These are phyloP conservation scores for Globisporangium splendens DNA, from an alignment of 352 stramenopile species.

Conservation along the genomic window DNA sequence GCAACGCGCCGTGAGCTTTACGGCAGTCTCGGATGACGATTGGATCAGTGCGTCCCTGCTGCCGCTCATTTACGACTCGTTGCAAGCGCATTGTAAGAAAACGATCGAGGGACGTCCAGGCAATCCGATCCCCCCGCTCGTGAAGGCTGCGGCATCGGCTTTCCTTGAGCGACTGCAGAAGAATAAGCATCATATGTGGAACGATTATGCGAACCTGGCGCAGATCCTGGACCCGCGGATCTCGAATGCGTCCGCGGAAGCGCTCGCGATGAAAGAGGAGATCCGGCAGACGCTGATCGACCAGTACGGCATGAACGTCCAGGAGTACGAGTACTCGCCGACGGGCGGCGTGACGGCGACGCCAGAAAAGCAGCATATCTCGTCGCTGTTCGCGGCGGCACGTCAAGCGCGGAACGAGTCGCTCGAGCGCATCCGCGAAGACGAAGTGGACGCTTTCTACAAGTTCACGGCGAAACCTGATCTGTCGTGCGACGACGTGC, in stretches of 20 bases:
- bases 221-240: conserved; percentile 14
- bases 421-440: conserved; percentile 6
- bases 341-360: too few species aligned
- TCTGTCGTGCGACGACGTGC: conserved; percentile 7
- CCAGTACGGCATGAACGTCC: conserved; percentile 4
- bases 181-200: conserved; percentile 5
- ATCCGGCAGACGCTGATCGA: conserved; percentile 7
- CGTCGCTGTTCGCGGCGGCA: conserved; percentile 8
- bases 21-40: conserved; percentile 3
- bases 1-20: background rate
- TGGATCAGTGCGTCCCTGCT: conserved; percentile 10
- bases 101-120: conserved; percentile 1
- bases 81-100: conserved; percentile 13
- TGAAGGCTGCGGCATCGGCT: background rate
- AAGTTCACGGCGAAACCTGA: conserved; percentile 12
- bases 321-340: background rate
- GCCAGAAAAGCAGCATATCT: conserved; percentile 2
- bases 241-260: conserved; percentile 9
- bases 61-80: conserved; percentile 14
- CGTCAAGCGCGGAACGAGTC: conserved; percentile 10
- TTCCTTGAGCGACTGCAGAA: conserved; percentile 3
- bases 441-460: conserved; percentile 15
- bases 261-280: conserved; percentile 5
- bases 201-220: conserved; percentile 7
- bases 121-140: background rate